These are phyloP conservation scores for Talaromyces verruculosus DNA, from an alignment of 2,329 filamentous ascomycete genomes.

Conservation along the genomic window DNA sequence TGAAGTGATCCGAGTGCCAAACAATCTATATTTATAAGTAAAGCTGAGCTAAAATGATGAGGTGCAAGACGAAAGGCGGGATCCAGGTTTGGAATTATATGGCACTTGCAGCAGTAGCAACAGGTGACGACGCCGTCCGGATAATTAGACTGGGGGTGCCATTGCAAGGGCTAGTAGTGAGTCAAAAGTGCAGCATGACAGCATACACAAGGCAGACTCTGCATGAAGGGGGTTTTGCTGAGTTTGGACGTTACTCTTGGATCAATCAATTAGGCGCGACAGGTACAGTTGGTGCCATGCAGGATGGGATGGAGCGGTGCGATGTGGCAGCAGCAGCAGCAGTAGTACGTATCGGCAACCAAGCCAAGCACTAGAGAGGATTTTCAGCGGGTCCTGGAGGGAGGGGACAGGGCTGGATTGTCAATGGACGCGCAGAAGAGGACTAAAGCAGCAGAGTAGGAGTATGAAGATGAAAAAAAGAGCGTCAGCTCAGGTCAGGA, in stretches of 20 bases:
- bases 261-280: conserved; percentile 23
- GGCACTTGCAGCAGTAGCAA: conserved; percentile 23
- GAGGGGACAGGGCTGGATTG: conserved; percentile 17
- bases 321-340: conserved; percentile 14
- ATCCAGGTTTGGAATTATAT: conserved; percentile 15
- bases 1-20: conserved; percentile 1
- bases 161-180: conserved; percentile 28
- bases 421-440: not conserved
- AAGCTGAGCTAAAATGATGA: not conserved
- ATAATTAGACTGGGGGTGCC: conserved; percentile 28
- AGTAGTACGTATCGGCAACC: not conserved
- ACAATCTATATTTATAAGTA: conserved; percentile 16
- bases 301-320: conserved; percentile 21
- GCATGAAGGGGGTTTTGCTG: conserved; percentile 22
- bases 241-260: conserved; percentile 19
- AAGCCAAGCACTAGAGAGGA: conserved; percentile 12
- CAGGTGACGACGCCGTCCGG: conserved; percentile 32
- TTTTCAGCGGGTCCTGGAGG: conserved; percentile 18
- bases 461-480: conserved; percentile 10
- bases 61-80: conserved; percentile 8
- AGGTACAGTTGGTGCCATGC: conserved; percentile 19
- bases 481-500: conserved; percentile 2
- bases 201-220: conserved; percentile 39
- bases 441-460: not conserved
- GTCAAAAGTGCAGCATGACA: conserved; percentile 28